A percentile compares a stretch with the other conserved stretches of the same genome.
Conservation (phyloP, 228 moss, liverwort and hornwort species). For the Sphagnum magellanicum region DNA sequence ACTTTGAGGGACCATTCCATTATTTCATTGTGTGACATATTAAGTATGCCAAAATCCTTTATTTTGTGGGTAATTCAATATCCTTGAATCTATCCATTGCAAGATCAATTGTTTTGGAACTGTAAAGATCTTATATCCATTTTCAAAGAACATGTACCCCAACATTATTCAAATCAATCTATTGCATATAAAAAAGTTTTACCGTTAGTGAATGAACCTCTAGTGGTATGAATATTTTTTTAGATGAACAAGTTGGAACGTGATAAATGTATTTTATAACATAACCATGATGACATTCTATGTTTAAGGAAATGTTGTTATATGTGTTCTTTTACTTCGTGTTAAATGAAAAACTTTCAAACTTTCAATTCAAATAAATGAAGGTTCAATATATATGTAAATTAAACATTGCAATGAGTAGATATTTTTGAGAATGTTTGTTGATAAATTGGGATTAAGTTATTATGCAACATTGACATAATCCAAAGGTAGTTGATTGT, state of each 20-base stretch:
- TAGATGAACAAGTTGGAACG: not conserved
- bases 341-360: not conserved
- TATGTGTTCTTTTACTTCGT: not conserved
- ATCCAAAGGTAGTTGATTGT: not conserved
- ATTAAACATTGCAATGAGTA: not conserved
- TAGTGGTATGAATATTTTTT: not conserved
- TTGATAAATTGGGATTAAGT: constrained; percentile 3
- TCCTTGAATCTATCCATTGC: not conserved
- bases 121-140: not conserved
- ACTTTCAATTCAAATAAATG: not conserved
- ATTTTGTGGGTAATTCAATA: not conserved
- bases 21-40: not conserved
- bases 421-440: not conserved
- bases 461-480: not conserved
- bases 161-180: not conserved
- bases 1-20: not conserved
- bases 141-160: not conserved
- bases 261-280: not conserved
- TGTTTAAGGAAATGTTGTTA: not conserved
- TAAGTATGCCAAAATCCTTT: not conserved
- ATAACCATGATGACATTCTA: not conserved
- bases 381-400: not conserved
- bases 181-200: not conserved
- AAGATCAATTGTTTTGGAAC: not conserved
- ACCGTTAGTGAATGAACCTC: not conserved